These are phyloP conservation scores for Pseudogymnoascus sp. DNA, from an alignment of 2,329 filamentous ascomycete species.

Conservation along the genomic window DNA sequence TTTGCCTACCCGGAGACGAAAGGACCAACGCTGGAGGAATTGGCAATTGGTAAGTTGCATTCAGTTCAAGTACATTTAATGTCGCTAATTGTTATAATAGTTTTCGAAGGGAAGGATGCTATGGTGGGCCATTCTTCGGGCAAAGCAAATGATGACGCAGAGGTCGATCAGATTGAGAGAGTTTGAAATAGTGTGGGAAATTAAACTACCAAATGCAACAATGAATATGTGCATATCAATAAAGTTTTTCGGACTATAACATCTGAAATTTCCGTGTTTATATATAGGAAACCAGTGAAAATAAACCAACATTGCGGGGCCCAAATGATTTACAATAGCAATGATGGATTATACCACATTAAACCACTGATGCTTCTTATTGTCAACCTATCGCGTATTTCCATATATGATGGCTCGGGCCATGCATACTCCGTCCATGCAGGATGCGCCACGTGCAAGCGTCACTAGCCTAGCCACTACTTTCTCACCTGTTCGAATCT, in stretches of 20 bases:
- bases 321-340: no score
- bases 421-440: no score
- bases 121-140: neutral
- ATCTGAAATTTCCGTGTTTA: no score
- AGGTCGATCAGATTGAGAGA: neutral
- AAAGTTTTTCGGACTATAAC: neutral
- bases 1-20: conserved; percentile 32
- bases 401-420: no score
- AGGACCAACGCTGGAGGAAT: conserved; percentile 34
- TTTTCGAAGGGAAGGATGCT: neutral
- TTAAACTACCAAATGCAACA: neutral
- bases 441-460: no score
- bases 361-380: no score
- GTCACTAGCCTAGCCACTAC: no score
- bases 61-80: neutral
- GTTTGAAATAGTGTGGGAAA: neutral
- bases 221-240: neutral
- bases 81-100: neutral
- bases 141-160: neutral
- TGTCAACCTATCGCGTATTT: no score
- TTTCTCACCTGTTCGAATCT: no score
- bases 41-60: conserved; percentile 23
- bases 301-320: no score
- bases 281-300: no score
- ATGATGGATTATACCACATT: no score